Base-by-base conservation (phyloP, 352 stramenopile genomes). In the Globisporangium cederbergense region DNA sequence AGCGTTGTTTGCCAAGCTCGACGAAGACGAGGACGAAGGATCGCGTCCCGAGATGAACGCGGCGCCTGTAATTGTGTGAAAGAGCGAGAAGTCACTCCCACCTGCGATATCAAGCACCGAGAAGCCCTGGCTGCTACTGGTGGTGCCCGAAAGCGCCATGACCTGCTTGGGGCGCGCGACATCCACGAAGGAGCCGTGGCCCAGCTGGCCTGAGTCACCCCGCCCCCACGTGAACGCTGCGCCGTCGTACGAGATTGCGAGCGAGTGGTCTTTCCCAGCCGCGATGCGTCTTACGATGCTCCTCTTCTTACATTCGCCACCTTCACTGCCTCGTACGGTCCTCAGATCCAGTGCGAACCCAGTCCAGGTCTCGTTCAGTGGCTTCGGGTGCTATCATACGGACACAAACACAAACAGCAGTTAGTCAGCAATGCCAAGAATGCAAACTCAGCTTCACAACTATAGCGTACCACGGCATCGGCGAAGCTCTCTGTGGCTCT, bases 181-280 rank as follows among this genome's bases (percentile, higher is more conserved):
- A 49, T 93, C 78, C 79, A 90, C 89, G 57, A 67, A 79, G 20
- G 68, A 81, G 9, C 83, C 81, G 36, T 88, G 81, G 5, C 85
- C 85, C 1, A 93, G 75, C 57, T 90, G 85, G 8, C 85, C 85
- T 8, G 71, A 67, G 58, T 90, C 75, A 4, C 82, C 82, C 14
- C 82, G 77, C 0, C 85, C 85, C 85, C 85, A 93, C 13, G 81
- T 83, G 57, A 91, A 91, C 18, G 75, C 76, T 3, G 72, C 74
- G 4, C 82, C 81, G 42, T 86, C 74, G 32, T 70, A 77, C 22
- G 73, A 78, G 38, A 91, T 77, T 0, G 73, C 85, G 49, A 90
- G 40, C 28, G 81, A 91, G 68, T 93, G 85, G 60, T 88, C 69
- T 22, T 79, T 83, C 1, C 85, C 82, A 10, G 85, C 81, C 2